Conservation (phyloP, 768 basidiomycete species). For the Solioccasus polychromus region DNA sequence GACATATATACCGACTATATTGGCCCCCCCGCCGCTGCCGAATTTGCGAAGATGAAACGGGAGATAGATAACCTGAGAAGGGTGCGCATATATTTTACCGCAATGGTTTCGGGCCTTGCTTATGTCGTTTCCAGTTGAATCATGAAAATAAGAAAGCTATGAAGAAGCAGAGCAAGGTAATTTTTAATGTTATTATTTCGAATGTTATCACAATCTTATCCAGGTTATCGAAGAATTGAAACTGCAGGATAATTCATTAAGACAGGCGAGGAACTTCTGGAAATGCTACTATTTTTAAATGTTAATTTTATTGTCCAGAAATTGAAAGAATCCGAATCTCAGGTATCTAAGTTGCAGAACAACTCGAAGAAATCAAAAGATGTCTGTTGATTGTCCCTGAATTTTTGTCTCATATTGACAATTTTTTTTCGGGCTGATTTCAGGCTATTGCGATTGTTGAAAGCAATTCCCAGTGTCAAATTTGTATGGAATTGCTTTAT, state of each 20-base stretch:
- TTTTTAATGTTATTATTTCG: neutral
- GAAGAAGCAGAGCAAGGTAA: conserved; percentile 58
- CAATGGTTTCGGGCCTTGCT: conserved; percentile 1
- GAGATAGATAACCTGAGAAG: conserved; percentile 58
- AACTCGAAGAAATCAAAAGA: conserved; percentile 56
- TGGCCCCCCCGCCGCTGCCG: conserved; percentile 42
- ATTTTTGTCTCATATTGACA: neutral
- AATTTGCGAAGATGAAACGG: conserved; percentile 52
- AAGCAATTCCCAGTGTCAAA: conserved; percentile 64
- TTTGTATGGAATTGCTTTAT: conserved; percentile 68
- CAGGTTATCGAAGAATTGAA: conserved; percentile 56
- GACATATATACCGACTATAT: conserved; percentile 19
- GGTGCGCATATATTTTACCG: conserved; percentile 19
- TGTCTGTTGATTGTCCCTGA: conserved; percentile 33
- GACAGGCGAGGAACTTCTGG: conserved; percentile 32
- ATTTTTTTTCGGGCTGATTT: neutral
- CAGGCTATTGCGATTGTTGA: conserved; percentile 59
- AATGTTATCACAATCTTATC: conserved; percentile 1
- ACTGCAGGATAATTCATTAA: conserved; percentile 37
- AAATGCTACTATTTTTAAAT: neutral
- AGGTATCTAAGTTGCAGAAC: conserved; percentile 41
- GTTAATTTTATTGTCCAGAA: conserved; percentile 29
- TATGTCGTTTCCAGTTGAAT: conserved; percentile 27
- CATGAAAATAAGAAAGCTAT: conserved; percentile 47
- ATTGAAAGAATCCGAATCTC: conserved; percentile 44